These are phyloP conservation scores for Pleurotus eryngii DNA, from an alignment of 768 basidiomycete species.

Conservation along the genomic window DNA sequence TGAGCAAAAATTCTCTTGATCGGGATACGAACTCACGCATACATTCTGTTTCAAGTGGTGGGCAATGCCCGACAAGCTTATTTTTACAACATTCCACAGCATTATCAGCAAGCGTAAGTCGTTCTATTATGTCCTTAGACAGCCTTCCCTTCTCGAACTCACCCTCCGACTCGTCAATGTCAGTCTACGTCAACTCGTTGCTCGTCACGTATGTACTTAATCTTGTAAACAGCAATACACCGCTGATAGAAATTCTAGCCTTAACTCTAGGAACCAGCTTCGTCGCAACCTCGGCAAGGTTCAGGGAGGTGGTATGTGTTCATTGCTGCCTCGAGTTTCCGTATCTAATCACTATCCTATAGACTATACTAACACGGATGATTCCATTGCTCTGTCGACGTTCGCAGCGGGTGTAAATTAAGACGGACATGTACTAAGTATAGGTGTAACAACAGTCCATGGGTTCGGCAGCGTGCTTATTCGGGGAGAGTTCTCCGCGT, in stretches of 20 bases:
- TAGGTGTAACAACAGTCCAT: no score
- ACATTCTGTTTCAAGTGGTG: not conserved
- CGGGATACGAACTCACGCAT: not conserved
- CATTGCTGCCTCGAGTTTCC: no score
- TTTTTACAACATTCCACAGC: not conserved
- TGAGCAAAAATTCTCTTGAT: not conserved
- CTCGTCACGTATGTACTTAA: not conserved
- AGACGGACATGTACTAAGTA: no score
- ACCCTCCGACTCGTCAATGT: no score
- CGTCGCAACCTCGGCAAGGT: not conserved
- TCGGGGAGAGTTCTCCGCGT: no score
- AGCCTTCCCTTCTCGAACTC: not conserved
- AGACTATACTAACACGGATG: not conserved
- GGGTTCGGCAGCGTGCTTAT: no score
- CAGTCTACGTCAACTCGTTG: not conserved
- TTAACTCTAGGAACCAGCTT: not conserved
- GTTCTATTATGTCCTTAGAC: no score
- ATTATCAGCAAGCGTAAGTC: not conserved
- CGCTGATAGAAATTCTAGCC: not conserved
- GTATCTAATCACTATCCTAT: not conserved
- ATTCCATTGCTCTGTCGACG: not conserved
- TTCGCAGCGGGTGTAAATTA: not conserved
- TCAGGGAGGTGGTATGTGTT: not conserved
- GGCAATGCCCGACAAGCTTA: conserved; percentile 1
- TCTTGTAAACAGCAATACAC: not conserved